Evolutionary conservation across 805 yeast genomes (phyloP).

Genomic region (Kodamaea neixiangensis): DNA sequence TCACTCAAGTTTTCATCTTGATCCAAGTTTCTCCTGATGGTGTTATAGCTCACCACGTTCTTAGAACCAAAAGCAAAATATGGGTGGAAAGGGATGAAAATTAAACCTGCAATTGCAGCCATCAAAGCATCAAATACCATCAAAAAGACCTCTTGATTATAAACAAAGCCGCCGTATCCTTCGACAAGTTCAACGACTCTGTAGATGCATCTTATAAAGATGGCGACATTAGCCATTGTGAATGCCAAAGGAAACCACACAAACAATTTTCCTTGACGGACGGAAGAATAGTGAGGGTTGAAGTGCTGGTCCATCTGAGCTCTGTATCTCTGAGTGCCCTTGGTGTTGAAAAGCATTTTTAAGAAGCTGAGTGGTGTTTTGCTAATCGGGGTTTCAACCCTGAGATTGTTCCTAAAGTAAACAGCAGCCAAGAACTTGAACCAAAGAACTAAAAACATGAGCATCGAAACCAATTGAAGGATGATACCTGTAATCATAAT

Average conservation of each 20-base stretch:
- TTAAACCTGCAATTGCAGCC: conserved; percentile 26
- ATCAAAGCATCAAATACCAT: conserved; percentile 34
- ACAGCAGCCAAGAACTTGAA: conserved; percentile 19
- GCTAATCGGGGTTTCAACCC: conserved; percentile 3
- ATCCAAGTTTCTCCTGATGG: conserved; percentile 9
- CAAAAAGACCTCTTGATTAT: conserved; percentile 48
- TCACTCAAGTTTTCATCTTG: neutral
- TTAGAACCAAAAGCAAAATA: conserved; percentile 59
- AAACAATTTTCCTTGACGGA: conserved; percentile 10
- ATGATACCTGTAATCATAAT: conserved; percentile 23
- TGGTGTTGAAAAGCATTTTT: conserved; percentile 11
- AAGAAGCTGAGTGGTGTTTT: conserved; percentile 7
- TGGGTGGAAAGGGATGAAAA: conserved; percentile 55
- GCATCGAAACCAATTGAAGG: conserved; percentile 23
- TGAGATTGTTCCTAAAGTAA: conserved; percentile 21
- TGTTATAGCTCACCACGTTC: conserved; percentile 5
- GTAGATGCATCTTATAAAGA: conserved; percentile 66
- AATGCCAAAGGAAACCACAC: conserved; percentile 11
- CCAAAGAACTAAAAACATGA: conserved; percentile 20
- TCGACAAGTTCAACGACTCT: conserved; percentile 70
- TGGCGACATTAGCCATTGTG: conserved; percentile 5
- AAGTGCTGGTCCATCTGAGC: conserved; percentile 12
- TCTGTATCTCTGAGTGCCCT: conserved; percentile 4
- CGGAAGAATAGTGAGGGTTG: conserved; percentile 6
- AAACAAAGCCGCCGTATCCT: conserved; percentile 71